A percentile compares a stretch with the other conserved stretches of the same genome.
phyloP scores from a whole-genome alignment of 2,329 filamentous ascomycete species.

The Cryphonectria parasitica region DNA sequence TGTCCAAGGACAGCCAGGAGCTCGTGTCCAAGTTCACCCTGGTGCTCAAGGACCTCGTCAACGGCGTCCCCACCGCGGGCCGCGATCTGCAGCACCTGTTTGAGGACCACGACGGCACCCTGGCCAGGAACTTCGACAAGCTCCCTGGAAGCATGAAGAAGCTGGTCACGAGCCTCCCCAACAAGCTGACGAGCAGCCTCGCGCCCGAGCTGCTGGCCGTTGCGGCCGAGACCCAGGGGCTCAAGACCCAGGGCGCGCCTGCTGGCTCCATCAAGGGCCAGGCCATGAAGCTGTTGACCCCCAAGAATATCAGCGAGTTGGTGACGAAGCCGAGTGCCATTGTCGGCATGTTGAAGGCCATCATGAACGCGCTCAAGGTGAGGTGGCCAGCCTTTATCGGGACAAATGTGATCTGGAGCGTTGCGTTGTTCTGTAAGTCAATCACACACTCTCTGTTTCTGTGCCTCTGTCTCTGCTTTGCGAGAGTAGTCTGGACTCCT shows the following conservation, averaged over 20 bases:
- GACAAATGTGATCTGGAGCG: constrained; percentile 87
- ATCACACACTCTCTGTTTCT: too few species aligned
- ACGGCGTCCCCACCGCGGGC: constrained; percentile 92
- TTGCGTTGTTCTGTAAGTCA: constrained; percentile 81
- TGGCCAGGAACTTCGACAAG: constrained; percentile 64
- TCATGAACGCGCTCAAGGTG: constrained; percentile 83
- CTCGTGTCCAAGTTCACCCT: constrained; percentile 84
- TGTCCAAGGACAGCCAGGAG: constrained; percentile 82
- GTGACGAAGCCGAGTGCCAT: constrained; percentile 87
- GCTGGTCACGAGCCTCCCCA: constrained; percentile 80
- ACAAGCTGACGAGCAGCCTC: constrained; percentile 75
- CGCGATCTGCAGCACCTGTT: constrained; percentile 74
- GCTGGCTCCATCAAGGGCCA: constrained; percentile 50
- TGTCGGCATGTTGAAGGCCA: constrained; percentile 82
- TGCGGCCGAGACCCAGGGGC: constrained; percentile 73
- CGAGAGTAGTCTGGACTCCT: background rate
- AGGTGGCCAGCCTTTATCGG: constrained; percentile 90
- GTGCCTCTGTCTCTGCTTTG: background rate
- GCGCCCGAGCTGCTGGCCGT: constrained; percentile 83
- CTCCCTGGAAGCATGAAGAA: constrained; percentile 83
- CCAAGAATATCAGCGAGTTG: constrained; percentile 76
- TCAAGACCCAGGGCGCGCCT: constrained; percentile 48
- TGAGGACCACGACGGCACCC: constrained; percentile 63
- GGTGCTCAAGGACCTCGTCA: constrained; percentile 88
- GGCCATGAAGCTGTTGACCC: constrained; percentile 68